These are phyloP conservation scores for Moniliophthora roreri DNA, from an alignment of 1,284 basidiomycete species.

Conservation along the genomic window DNA sequence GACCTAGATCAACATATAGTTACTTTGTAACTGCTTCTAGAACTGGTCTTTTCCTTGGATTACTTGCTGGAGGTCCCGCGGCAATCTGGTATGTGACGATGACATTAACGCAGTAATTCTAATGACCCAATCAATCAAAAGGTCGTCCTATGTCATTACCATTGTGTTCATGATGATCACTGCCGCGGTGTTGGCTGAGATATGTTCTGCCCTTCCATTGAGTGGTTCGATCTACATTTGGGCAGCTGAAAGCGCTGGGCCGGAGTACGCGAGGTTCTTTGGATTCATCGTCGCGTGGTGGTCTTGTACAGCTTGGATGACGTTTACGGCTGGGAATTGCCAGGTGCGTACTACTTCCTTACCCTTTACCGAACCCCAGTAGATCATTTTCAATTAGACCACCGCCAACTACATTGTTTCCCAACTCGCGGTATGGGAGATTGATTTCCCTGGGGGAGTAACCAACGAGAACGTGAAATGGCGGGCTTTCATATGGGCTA, in stretches of 20 bases:
- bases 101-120: background rate
- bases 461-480: slow-evolving; percentile 74
- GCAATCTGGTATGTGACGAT: slow-evolving; percentile 62
- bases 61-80: slow-evolving; percentile 81
- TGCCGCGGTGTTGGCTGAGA: slow-evolving; percentile 81
- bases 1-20: background rate
- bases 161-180: slow-evolving; percentile 84
- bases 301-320: slow-evolving; percentile 89
- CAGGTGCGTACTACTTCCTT: slow-evolving; percentile 48
- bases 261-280: slow-evolving; percentile 78
- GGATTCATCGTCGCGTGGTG: slow-evolving; percentile 90
- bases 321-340: slow-evolving; percentile 80
- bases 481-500: slow-evolving; percentile 78
- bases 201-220: slow-evolving; percentile 82
- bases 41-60: slow-evolving; percentile 76
- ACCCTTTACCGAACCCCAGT: background rate
- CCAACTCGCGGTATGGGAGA: slow-evolving; percentile 74
- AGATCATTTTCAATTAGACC: slow-evolving; percentile 43
- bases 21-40: slow-evolving; percentile 34
- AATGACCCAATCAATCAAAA: too few relatives aligned
- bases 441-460: slow-evolving; percentile 78
- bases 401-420: slow-evolving; percentile 85
- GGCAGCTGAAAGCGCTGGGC: slow-evolving; percentile 86
- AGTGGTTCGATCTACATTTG: slow-evolving; percentile 90
- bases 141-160: slow-evolving; percentile 80